phyloP scores from a whole-genome alignment of 768 basidiomycete genomes.

The Mycena sanguinolenta region DNA sequence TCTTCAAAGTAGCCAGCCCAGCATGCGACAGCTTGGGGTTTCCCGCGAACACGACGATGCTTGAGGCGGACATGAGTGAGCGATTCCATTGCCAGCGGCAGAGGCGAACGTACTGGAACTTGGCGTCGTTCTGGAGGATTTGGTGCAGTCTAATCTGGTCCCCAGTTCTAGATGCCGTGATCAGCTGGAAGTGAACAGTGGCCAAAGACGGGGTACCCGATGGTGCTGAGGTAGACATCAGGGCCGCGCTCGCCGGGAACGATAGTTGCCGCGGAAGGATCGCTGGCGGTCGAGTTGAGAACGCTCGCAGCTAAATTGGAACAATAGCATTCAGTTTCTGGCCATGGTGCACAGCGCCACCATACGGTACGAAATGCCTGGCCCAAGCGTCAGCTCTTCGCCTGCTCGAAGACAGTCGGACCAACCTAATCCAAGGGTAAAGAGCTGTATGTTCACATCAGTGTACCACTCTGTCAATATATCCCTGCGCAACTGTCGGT shows the following conservation, averaged over 20 bases:
- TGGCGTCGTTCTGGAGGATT: conserved; percentile 39
- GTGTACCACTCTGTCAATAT: conserved; percentile 38
- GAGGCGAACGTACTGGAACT: conserved; percentile 31
- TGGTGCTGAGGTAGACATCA: conserved; percentile 35
- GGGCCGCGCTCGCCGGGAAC: conserved; percentile 37
- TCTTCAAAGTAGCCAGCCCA: conserved; percentile 12
- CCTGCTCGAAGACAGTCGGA: not conserved
- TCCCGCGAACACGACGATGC: conserved; percentile 38
- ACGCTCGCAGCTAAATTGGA: conserved; percentile 20
- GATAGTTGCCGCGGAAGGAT: conserved; percentile 35
- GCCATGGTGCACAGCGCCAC: not conserved
- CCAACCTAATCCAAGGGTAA: conserved; percentile 37
- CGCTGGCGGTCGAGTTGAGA: conserved; percentile 31
- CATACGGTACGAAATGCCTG: conserved; percentile 39
- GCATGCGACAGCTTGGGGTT: conserved; percentile 30
- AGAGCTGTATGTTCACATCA: conserved; percentile 36
- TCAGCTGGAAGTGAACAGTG: not conserved
- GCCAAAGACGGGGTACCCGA: conserved; percentile 22
- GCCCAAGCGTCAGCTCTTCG: not conserved
- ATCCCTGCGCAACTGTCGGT: conserved; percentile 19
- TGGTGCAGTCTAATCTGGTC: conserved; percentile 38
- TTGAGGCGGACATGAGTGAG: not conserved
- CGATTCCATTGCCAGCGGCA: not conserved
- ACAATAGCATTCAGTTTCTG: not conserved
- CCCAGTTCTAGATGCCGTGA: conserved; percentile 22